These are phyloP conservation scores for Phaeolepiota aurea DNA, from an alignment of 768 basidiomycete genomes.

Conservation along the genomic window DNA sequence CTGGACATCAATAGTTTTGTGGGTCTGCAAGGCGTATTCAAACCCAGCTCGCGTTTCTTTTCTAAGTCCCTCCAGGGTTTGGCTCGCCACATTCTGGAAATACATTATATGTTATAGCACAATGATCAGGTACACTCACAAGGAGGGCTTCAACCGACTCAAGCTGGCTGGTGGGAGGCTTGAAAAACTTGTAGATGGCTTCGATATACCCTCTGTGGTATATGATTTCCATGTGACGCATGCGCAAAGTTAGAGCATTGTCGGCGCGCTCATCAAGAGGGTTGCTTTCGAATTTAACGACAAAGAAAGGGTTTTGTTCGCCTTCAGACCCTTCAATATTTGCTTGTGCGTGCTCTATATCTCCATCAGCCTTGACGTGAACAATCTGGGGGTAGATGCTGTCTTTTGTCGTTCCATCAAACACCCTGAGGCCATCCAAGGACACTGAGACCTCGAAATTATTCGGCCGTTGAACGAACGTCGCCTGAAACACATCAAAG, in stretches of 20 bases:
- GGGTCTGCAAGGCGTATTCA: constrained; percentile 86
- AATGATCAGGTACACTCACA: constrained; percentile 31
- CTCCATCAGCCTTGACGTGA: constrained; percentile 32
- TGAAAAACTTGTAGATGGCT: constrained; percentile 85
- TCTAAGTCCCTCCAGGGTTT: constrained; percentile 87
- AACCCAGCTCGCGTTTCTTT: constrained; percentile 92
- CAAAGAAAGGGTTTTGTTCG: constrained; percentile 56
- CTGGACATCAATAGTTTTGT: constrained; percentile 94
- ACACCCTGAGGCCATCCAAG: constrained; percentile 79
- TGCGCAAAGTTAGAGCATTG: constrained; percentile 77
- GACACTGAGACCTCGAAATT: constrained; percentile 83
- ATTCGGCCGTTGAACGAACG: constrained; percentile 76
- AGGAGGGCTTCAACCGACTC: constrained; percentile 93
- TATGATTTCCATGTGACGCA: constrained; percentile 95
- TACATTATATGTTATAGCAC: too few species aligned
- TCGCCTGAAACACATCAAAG: constrained; percentile 82
- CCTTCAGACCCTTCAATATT: too few species aligned
- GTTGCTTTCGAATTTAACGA: constrained; percentile 84
- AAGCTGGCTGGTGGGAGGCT: constrained; percentile 87
- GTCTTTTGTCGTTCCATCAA: constrained; percentile 79
- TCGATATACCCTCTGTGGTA: constrained; percentile 94
- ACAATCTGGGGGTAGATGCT: constrained; percentile 89
- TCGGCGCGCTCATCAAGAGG: constrained; percentile 90
- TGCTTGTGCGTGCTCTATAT: constrained; percentile 8
- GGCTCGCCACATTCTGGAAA: constrained; percentile 84